These are phyloP conservation scores for Spirogloea muscicola DNA, from an alignment of 139 green algal species.

Conservation along the genomic window DNA sequence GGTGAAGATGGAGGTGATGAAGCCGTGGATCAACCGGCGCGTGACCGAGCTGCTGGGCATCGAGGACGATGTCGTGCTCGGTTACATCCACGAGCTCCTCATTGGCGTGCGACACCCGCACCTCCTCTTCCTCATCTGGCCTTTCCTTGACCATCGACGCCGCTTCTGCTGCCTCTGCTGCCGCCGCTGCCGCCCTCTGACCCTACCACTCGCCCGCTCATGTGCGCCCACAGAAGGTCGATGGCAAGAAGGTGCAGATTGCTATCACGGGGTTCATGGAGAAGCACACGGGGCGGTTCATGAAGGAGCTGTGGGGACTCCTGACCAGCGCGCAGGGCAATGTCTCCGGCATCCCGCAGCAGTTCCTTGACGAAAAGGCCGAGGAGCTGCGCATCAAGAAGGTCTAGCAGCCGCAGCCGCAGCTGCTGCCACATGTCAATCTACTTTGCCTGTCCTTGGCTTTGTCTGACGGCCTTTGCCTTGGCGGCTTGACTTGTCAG, in stretches of 20 bases:
- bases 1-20: conserved; percentile 86
- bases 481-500: not conserved
- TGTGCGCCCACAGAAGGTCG: conserved; percentile 4
- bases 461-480: not conserved
- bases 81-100: conserved; percentile 78
- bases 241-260: conserved; percentile 46
- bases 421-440: not conserved
- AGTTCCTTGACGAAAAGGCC: conserved; percentile 48
- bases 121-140: not conserved
- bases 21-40: conserved; percentile 84
- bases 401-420: not conserved
- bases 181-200: not conserved
- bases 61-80: conserved; percentile 91
- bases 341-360: conserved; percentile 45
- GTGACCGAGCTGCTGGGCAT: conserved; percentile 84
- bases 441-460: not conserved
- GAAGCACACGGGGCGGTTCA: conserved; percentile 45
- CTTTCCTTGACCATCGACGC: not conserved
- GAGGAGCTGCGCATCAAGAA: conserved; percentile 37
- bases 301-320: conserved; percentile 48
- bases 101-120: conserved; percentile 43
- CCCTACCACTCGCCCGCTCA: not conserved
- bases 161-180: not conserved
- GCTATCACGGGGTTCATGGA: conserved; percentile 45
- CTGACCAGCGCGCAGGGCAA: conserved; percentile 44